phyloP scores from a whole-genome alignment of 169 alveolate species.

The Plasmodium inui region DNA sequence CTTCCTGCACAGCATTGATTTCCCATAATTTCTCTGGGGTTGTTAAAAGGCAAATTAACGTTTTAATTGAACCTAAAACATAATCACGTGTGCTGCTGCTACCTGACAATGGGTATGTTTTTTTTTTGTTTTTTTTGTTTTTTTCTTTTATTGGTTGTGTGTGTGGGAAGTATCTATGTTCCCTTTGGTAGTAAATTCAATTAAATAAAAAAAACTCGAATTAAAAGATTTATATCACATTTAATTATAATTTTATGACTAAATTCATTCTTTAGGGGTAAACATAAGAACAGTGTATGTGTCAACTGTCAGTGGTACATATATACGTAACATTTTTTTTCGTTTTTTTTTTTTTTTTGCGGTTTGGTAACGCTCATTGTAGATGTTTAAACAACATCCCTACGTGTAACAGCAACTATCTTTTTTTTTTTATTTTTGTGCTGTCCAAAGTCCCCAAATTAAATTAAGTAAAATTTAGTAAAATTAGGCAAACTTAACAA shows the following conservation, averaged over 20 bases:
- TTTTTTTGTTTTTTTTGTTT: conserved; percentile 16
- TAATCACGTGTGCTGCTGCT: conserved; percentile 54
- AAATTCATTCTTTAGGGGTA: conserved; percentile 17
- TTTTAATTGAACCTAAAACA: conserved; percentile 69
- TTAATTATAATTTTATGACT: conserved; percentile 21
- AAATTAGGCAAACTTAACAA: conserved; percentile 21
- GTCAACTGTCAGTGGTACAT: not conserved
- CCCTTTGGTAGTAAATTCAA: conserved; percentile 1
- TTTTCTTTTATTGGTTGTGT: conserved; percentile 1
- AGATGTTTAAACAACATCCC: conserved; percentile 34
- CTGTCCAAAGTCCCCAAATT: conserved; percentile 1
- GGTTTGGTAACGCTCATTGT: conserved; percentile 1
- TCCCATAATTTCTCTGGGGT: conserved; percentile 79
- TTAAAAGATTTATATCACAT: conserved; percentile 8
- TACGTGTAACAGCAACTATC: conserved; percentile 5
- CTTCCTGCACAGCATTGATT: conserved; percentile 85
- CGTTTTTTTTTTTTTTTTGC: not conserved
- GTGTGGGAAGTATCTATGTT: not conserved
- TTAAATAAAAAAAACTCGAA: conserved; percentile 17
- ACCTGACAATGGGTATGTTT: conserved; percentile 20
- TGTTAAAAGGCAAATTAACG: conserved; percentile 14
- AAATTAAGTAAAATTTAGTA: not conserved
- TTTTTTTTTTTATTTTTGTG: conserved; percentile 12
- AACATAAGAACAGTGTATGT: conserved; percentile 6
- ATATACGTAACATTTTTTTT: conserved; percentile 9